Evolutionary conservation across 2,329 filamentous ascomycete genomes (phyloP).

Genomic region (Xylariaceae sp.): DNA sequence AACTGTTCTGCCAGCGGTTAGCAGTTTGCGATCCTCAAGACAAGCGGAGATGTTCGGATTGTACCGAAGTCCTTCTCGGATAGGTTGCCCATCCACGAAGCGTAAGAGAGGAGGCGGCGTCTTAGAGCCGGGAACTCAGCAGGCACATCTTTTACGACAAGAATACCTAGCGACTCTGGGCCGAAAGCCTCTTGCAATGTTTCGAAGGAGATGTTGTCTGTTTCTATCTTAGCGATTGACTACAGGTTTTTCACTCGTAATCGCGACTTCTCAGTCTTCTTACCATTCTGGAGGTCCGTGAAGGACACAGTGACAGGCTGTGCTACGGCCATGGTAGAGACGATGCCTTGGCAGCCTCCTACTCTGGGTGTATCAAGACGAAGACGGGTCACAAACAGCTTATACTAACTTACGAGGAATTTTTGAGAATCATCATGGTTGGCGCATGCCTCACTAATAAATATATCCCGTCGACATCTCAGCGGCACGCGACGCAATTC

Average conservation of each 20-base stretch:
- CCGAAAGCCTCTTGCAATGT: slow-evolving; percentile 78
- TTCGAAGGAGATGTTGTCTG: slow-evolving; percentile 63
- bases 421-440: no score
- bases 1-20: slow-evolving; percentile 40
- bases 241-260: background rate
- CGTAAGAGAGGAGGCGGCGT: slow-evolving; percentile 71
- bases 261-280: slow-evolving; percentile 18
- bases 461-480: no score
- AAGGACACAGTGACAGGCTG: slow-evolving; percentile 57
- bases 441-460: no score
- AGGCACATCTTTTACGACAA: slow-evolving; percentile 85
- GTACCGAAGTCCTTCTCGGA: slow-evolving; percentile 65
- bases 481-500: no score
- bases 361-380: background rate
- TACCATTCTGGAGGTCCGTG: slow-evolving; percentile 55
- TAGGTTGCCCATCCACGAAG: slow-evolving; percentile 83
- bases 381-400: no score
- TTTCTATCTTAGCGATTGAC: slow-evolving; percentile 5
- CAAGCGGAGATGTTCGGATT: slow-evolving; percentile 14
- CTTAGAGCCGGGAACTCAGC: slow-evolving; percentile 65
- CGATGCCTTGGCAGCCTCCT: background rate
- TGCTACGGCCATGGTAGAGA: slow-evolving; percentile 41
- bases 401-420: no score
- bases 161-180: slow-evolving; percentile 82
- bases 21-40: background rate